These are phyloP conservation scores for Macrotyloma uniflorum DNA, from an alignment of 306 rosid genomes.

Conservation along the genomic window DNA sequence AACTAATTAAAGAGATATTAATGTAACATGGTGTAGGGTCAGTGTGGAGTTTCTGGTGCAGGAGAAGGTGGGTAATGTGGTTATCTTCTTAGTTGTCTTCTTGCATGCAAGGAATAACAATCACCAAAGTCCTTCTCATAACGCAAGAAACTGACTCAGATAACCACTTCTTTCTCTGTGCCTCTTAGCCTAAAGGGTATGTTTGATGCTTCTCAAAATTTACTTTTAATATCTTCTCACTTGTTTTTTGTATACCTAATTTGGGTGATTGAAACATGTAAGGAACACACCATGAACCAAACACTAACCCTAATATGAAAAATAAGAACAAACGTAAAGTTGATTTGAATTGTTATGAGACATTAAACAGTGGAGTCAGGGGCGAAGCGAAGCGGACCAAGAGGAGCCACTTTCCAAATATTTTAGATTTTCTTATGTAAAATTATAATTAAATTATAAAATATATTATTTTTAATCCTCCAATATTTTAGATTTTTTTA, in stretches of 20 bases:
- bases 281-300: too few relatives aligned
- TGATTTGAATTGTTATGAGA: background rate
- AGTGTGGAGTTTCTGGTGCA: background rate
- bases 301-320: too few relatives aligned
- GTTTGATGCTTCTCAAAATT: background rate
- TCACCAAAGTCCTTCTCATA: background rate
- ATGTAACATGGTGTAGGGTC: background rate
- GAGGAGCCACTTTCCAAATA: too few relatives aligned
- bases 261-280: background rate
- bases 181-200: background rate
- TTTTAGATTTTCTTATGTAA: too few relatives aligned
- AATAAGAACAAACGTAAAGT: too few relatives aligned
- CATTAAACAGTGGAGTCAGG: background rate
- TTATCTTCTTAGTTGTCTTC: constrained; percentile 7
- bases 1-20: background rate
- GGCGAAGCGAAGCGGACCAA: too few relatives aligned
- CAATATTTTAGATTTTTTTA: too few relatives aligned
- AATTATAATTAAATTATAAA: too few relatives aligned
- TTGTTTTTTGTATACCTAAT: background rate
- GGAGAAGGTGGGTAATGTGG: background rate
- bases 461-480: too few relatives aligned
- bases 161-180: background rate
- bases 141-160: background rate
- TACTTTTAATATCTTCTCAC: too few relatives aligned
- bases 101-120: background rate